A percentile compares a stretch with the other conserved stretches of the same genome.
Conservation (phyloP, 2,329 filamentous ascomycete genomes). For the Alternaria consortialis region DNA sequence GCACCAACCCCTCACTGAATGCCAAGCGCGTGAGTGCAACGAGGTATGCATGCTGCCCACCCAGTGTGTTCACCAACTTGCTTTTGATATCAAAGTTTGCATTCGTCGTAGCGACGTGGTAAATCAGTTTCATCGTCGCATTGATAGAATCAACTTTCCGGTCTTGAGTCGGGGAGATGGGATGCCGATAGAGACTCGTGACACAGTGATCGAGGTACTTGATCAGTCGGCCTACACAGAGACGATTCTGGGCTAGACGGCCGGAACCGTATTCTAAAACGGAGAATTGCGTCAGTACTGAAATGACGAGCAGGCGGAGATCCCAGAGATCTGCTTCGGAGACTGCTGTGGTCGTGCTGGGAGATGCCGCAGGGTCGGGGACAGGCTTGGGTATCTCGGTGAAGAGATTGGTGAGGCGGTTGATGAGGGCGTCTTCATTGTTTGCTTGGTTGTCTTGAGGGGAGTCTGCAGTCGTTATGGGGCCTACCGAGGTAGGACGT, state of each 20-base stretch:
- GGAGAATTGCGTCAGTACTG: conserved; percentile 66
- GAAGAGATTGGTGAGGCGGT: conserved; percentile 70
- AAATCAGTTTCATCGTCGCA: conserved; percentile 67
- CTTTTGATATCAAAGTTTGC: conserved; percentile 72
- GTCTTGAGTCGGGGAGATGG: conserved; percentile 46
- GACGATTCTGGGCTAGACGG: conserved; percentile 73
- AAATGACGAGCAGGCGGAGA: conserved; percentile 58
- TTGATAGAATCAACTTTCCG: conserved; percentile 64
- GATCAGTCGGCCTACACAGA: conserved; percentile 77
- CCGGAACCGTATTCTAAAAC: conserved; percentile 66
- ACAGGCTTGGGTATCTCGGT: conserved; percentile 61
- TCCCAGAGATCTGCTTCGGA: conserved; percentile 52
- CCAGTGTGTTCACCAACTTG: conserved; percentile 74
- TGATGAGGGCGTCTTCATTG: conserved; percentile 62
- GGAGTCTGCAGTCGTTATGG: conserved; percentile 63
- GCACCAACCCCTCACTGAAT: conserved; percentile 80
- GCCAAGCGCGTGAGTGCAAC: conserved; percentile 83
- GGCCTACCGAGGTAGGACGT: conserved; percentile 70
- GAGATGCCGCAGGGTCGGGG: conserved; percentile 28
- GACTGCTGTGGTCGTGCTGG: conserved; percentile 12
- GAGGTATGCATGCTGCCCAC: conserved; percentile 82
- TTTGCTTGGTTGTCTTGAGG: conserved; percentile 42
- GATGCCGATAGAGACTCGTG: conserved; percentile 62
- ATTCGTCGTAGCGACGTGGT: conserved; percentile 68
- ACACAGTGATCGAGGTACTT: conserved; percentile 79